phyloP scores from a whole-genome alignment of 306 rosid genomes.

The Medicago lupulina region DNA sequence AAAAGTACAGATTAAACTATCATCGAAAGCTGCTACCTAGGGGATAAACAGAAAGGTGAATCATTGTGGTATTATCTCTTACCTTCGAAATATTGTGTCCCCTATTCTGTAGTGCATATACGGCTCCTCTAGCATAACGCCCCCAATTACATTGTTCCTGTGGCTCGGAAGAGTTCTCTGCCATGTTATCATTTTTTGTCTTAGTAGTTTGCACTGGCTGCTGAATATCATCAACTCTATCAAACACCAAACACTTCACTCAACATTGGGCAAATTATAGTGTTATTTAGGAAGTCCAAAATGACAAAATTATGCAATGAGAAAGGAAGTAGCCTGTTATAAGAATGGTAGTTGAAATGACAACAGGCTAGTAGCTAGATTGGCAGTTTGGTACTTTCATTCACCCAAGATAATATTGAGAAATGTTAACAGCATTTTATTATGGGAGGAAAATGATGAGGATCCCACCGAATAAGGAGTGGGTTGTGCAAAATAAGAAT shows the following conservation, averaged over 20 bases:
- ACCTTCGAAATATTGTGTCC: slow-evolving; percentile 74
- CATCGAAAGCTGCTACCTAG: slow-evolving; percentile 9
- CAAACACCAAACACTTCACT: slow-evolving; percentile 39
- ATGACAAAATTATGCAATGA: slow-evolving; percentile 31
- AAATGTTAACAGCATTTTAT: neutral
- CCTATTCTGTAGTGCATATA: slow-evolving; percentile 68
- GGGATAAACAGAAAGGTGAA: slow-evolving; percentile 35
- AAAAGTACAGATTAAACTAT: slow-evolving; percentile 20
- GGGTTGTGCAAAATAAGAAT: neutral
- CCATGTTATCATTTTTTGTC: slow-evolving; percentile 41
- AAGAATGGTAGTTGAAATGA: slow-evolving; percentile 29
- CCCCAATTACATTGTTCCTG: slow-evolving; percentile 83
- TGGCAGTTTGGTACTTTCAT: slow-evolving; percentile 28
- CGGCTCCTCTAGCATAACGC: slow-evolving; percentile 91
- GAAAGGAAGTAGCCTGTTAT: slow-evolving; percentile 29
- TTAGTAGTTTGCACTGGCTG: slow-evolving; percentile 36
- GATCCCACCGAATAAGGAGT: neutral
- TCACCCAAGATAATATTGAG: slow-evolving; percentile 10
- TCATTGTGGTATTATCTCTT: slow-evolving; percentile 37
- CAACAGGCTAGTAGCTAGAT: slow-evolving; percentile 30
- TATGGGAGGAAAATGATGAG: neutral
- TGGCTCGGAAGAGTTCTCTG: slow-evolving; percentile 47
- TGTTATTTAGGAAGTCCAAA: slow-evolving; percentile 15
- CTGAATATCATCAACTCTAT: slow-evolving; percentile 74
- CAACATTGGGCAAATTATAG: slow-evolving; percentile 30